Percentiles rank a stretch among this genome's conserved stretches.
Evolutionary conservation across 140 eudicot species (phyloP).

Genomic region (Erigeron philadelphicus): DNA sequence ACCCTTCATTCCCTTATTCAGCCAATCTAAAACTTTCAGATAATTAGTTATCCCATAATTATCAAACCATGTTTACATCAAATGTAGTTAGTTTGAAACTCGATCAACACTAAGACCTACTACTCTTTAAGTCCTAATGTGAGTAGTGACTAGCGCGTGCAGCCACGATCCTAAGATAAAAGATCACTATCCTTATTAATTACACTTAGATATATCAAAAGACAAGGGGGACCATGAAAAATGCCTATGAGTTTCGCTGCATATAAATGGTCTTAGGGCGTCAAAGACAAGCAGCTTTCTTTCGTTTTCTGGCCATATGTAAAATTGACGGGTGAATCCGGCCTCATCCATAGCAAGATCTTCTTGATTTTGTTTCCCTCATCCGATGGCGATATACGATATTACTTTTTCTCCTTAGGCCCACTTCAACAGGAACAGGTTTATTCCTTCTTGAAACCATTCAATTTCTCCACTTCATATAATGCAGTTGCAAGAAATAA

Average conservation of each 20-base stretch:
- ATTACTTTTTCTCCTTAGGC: conserved; percentile 23
- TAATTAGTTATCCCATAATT: conserved; percentile 1
- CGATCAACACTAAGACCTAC: conserved; percentile 1
- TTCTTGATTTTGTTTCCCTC: conserved; percentile 44
- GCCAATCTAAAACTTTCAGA: conserved; percentile 4
- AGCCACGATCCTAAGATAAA: neutral
- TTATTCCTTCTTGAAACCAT: conserved; percentile 24
- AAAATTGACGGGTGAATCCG: conserved; percentile 44
- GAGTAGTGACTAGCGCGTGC: conserved; percentile 1
- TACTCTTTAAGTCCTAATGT: conserved; percentile 13
- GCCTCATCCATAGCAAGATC: conserved; percentile 41
- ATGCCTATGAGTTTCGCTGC: conserved; percentile 23
- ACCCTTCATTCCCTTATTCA: conserved; percentile 20
- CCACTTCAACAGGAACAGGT: conserved; percentile 25
- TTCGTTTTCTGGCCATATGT: conserved; percentile 38
- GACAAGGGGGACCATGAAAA: conserved; percentile 40
- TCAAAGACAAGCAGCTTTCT: conserved; percentile 39
- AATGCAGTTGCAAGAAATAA: conserved; percentile 23
- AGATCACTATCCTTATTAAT: conserved; percentile 9
- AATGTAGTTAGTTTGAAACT: conserved; percentile 15
- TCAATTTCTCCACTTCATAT: conserved; percentile 25
- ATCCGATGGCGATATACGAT: conserved; percentile 27
- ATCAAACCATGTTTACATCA: conserved; percentile 21
- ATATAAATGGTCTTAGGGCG: conserved; percentile 27
- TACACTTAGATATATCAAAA: conserved; percentile 5